Base-by-base conservation (phyloP, 495 filamentous ascomycete genomes). In the Xylaria flabelliformis region DNA sequence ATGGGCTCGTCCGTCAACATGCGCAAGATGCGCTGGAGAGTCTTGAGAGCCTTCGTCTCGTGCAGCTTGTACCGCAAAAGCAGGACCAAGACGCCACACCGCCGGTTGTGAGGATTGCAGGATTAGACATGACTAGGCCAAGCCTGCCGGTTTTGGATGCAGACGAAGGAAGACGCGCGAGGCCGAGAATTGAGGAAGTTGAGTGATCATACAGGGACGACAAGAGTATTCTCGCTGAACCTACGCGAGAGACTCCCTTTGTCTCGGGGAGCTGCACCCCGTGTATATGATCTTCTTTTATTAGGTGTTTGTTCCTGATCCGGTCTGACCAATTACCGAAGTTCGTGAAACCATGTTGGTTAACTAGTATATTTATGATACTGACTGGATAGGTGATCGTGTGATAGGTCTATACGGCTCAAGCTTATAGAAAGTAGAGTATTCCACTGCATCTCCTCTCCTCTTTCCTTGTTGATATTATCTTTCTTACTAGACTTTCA, bases 1-100 rank as follows among this genome's bases (percentile, higher is more conserved):
- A 97, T 79, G 87, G 85, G 10, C 82, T 96, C 75, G 92, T 94
- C 15, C 87, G 87, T 70, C 88, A 91, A 62, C 92, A 97, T 84
- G 87, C 92, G 29, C 84, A 83, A 29, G 90, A 88, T 67, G 87
- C 95, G 66, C 79, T 91, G 58, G 93, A 94, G 81, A 91, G 88
- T 58, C 72, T 97, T 72, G 88, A 92, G 78, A 89, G 87, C 26
- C 93, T 90, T 91, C 83, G 88, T 72, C 82, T 92, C 80, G 89
- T 81, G 29, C 74, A 80, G 41, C 72, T 90, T 65, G 48, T 88
- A 64, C 75, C 83, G 48, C 39, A 68, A 1, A 72, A 71, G 39
- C 61, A 71, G 56, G 76, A 41, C 7, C 70, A 39, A 32, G 65
- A 69, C 29, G 59, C 74, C 15, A 32, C 73, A 41, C 70, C 73